Evolutionary conservation across 352 stramenopile species (phyloP).

Genomic region (Phytophthora cajani): DNA sequence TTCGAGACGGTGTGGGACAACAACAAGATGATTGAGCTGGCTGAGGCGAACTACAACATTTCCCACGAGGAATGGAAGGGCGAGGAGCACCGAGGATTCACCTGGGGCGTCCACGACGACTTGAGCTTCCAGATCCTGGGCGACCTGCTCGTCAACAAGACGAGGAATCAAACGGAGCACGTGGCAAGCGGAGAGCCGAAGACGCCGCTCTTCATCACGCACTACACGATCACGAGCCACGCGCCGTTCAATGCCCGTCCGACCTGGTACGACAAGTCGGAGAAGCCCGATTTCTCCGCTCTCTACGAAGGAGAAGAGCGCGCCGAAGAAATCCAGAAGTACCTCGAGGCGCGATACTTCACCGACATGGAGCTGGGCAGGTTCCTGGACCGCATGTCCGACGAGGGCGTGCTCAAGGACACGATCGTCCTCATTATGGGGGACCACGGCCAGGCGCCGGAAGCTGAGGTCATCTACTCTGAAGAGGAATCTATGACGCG

Average conservation of each 20-base stretch:
- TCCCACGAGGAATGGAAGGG: slow-evolving; percentile 36
- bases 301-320: slow-evolving; percentile 51
- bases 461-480: slow-evolving; percentile 44
- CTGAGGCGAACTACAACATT: slow-evolving; percentile 44
- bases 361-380: slow-evolving; percentile 58
- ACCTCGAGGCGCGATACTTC: slow-evolving; percentile 66
- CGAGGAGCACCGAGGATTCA: slow-evolving; percentile 14
- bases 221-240: slow-evolving; percentile 71
- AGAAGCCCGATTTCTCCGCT: slow-evolving; percentile 58
- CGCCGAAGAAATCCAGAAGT: slow-evolving; percentile 41
- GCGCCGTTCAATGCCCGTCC: slow-evolving; percentile 36
- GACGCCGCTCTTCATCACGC: slow-evolving; percentile 57
- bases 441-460: slow-evolving; percentile 59
- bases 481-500: slow-evolving; percentile 51
- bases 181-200: slow-evolving; percentile 26
- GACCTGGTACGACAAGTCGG: slow-evolving; percentile 47
- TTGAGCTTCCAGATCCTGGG: slow-evolving; percentile 52
- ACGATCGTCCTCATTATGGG: slow-evolving; percentile 65
- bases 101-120: slow-evolving; percentile 63
- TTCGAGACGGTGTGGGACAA: slow-evolving; percentile 52
- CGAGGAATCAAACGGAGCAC: slow-evolving; percentile 31
- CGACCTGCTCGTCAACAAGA: slow-evolving; percentile 57
- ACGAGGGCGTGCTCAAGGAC: slow-evolving; percentile 52
- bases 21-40: slow-evolving; percentile 43
- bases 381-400: slow-evolving; percentile 58